Evolutionary conservation across 805 yeast genomes (phyloP), one percentile per base, ranked within the genome.

Genomic region (Ascoidea asiatica): DNA sequence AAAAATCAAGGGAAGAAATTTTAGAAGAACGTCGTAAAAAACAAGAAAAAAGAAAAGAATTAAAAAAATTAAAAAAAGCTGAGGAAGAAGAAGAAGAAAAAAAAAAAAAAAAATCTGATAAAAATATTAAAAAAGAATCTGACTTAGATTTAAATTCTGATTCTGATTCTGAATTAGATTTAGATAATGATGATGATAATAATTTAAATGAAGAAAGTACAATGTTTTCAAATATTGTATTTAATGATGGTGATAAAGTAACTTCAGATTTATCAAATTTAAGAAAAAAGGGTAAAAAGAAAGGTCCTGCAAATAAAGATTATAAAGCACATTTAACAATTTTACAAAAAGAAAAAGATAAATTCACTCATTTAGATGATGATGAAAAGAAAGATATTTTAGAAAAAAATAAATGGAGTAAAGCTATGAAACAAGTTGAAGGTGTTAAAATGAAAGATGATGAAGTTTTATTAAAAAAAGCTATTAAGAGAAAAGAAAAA

Each of bases 381-480:
- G 86, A 77, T 40, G 75, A 79, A 39, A 81, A 78, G 55, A 70
- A 70, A 45, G 71, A 74, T 49, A 62, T 72, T 17, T 73, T 73
- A 46, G 87, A 84, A 48, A 86, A 88, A 56, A 79, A 77, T 35
- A 77, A 79, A 55, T 92, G 99, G 99, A 77, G 74, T 53, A 74
- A 75, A 53, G 86, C 92, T 8, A 67, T 90, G 64, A 72, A 82
- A 23, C 89, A 81, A 56, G 87, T 94, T 5, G 95, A 88, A 61
- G 98, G 98, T 43, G 64, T 77, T 21, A 90, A 87, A 60, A 67
- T 90, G 40, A 83, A 82, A 54, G 96, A 92, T 62, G 94, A 90
- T 61, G 97, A 90, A 60, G 80, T 77, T 57, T 65, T 92, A 53
- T 72, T 92, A 62, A 81, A 80, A 56, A 90, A 86, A 61, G 85